Conservation (phyloP, 768 basidiomycete genomes). For the Fomitopsis serialis region DNA sequence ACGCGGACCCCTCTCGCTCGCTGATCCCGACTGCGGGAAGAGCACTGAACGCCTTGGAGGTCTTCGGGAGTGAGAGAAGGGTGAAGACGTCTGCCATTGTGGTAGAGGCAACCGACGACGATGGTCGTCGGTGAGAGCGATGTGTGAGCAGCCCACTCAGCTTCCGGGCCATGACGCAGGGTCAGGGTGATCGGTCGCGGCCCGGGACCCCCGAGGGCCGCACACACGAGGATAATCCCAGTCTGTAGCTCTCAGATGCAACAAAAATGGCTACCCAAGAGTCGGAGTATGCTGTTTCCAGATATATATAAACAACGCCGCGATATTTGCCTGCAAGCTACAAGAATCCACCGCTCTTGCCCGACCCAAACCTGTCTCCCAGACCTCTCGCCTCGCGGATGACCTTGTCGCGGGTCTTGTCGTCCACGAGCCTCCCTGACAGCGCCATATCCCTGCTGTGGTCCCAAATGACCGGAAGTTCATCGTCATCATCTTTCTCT, state of each 20-base stretch:
- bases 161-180: neutral
- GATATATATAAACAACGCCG: neutral
- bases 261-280: no score
- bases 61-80: constrained; percentile 17
- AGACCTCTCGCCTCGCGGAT: constrained; percentile 78
- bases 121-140: neutral
- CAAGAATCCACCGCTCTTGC: constrained; percentile 62
- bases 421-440: constrained; percentile 87
- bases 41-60: constrained; percentile 19
- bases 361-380: constrained; percentile 77
- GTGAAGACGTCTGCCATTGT: constrained; percentile 19
- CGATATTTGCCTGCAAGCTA: constrained; percentile 8
- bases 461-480: constrained; percentile 80
- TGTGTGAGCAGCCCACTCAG: neutral
- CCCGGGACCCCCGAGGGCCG: neutral
- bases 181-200: neutral
- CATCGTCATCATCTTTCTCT: constrained; percentile 38
- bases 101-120: neutral
- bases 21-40: constrained; percentile 11
- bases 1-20: constrained; percentile 40
- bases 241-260: no score
- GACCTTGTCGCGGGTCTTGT: constrained; percentile 69
- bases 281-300: no score
- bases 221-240: no score
- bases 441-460: constrained; percentile 86